Base-by-base conservation (phyloP, 2,329 filamentous ascomycete species). In the Pseudogymnoascus pannorum region DNA sequence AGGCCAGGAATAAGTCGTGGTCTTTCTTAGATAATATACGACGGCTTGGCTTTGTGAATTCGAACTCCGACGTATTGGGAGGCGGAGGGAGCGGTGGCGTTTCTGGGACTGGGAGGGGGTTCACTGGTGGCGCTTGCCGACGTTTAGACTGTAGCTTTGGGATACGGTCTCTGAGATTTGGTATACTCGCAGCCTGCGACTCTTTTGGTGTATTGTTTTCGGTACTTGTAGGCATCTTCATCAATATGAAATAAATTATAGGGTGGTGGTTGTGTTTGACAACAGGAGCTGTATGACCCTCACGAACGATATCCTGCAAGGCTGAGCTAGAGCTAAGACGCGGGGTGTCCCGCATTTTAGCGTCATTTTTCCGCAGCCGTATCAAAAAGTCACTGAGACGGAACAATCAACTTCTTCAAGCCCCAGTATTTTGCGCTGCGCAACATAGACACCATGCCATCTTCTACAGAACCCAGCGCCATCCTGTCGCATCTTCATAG, bases 1-100 rank as follows among this genome's bases (percentile, higher is more conserved):
- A 97, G 0, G 83, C 77, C 16, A 92, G 81, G 69, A 97, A 99
- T 3, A 91, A 76, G 16, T 89, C 81, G 72, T 96, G 92, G 67
- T 99, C 94, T 57, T 83, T 78, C 2, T 79, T 79, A 2, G 92
- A 93, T 11, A 99, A 77, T 59, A 99, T 97, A 7, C 92, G 84
- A 63, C 92, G 83, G 11, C 80, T 83, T 0, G 94, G 94, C 5
- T 77, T 77, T 62, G 79, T 77, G 77, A 90, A 95, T 5, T 74
- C 75, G 70, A 87, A 78, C 51, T 76, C 79, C 59, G 81, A 79
- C 40, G 81, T 78, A 64, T 85, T 81, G 63, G 88, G 87, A 16
- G 87, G 87, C 54, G 84, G 74, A 33, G 91, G 86, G 7, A 97
- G 81, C 38, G 80, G 72, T 57, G 92, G 92, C 26, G 92, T 96